Percentiles rank a stretch among this genome's conserved stretches.
Evolutionary conservation across 805 yeast genomes (phyloP).

Genomic region (Teunomyces panamensis): DNA sequence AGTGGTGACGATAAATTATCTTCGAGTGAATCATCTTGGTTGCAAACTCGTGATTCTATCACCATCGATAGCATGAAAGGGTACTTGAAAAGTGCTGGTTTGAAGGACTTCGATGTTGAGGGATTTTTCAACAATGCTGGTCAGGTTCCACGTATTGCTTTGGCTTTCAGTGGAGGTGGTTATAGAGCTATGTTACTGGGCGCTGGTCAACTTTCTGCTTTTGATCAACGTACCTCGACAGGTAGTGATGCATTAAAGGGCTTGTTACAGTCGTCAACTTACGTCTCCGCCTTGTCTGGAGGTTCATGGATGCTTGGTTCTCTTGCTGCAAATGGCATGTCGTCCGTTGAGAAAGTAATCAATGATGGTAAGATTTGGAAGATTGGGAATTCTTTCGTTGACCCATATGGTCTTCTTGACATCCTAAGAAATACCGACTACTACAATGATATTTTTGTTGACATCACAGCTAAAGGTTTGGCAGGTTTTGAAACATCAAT

Average conservation of each 20-base stretch:
- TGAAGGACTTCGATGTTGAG: slow-evolving; percentile 11
- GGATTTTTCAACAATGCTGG: slow-evolving; percentile 6
- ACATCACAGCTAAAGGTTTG: slow-evolving; percentile 23
- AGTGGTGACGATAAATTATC: slow-evolving; percentile 1
- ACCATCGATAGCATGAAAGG: slow-evolving; percentile 6
- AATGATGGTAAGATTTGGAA: slow-evolving; percentile 17
- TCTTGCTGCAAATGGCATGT: slow-evolving; percentile 16
- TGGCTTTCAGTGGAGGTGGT: slow-evolving; percentile 42
- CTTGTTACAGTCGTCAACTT: slow-evolving; percentile 36
- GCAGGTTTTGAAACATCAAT: slow-evolving; percentile 34
- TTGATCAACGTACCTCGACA: slow-evolving; percentile 68
- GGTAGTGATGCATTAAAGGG: slow-evolving; percentile 20
- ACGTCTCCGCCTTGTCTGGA: slow-evolving; percentile 40
- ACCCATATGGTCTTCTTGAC: slow-evolving; percentile 8
- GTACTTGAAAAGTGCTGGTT: slow-evolving; percentile 5
- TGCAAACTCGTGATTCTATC: slow-evolving; percentile 6
- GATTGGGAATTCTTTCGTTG: slow-evolving; percentile 13
- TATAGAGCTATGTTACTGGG: slow-evolving; percentile 58
- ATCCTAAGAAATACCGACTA: slow-evolving; percentile 18
- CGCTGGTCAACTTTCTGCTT: slow-evolving; percentile 80
- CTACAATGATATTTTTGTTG: slow-evolving; percentile 36
- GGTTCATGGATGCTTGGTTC: slow-evolving; percentile 40
- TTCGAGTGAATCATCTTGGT: slow-evolving; percentile 8
- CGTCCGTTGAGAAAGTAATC: slow-evolving; percentile 15
- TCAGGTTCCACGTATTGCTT: slow-evolving; percentile 23